These are phyloP conservation scores for Ophiostoma angusticollis DNA, from an alignment of 2,329 filamentous ascomycete genomes.

Conservation along the genomic window DNA sequence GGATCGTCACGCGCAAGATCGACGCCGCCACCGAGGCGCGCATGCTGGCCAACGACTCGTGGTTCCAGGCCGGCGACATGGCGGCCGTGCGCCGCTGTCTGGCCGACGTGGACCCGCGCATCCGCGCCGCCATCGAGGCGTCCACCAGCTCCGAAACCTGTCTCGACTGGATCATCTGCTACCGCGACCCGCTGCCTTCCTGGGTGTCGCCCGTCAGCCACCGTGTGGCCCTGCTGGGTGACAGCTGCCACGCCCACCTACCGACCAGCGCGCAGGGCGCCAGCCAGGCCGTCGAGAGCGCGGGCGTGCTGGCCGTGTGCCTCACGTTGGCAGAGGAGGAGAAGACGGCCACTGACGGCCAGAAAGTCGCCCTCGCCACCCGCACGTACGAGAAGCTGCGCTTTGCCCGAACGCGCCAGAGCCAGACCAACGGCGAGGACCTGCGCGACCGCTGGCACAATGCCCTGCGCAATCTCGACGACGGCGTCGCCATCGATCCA, in stretches of 20 bases:
- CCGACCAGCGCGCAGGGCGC: slow-evolving; percentile 41
- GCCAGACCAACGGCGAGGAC: slow-evolving; percentile 31
- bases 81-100: slow-evolving; percentile 27
- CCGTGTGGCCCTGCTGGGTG: slow-evolving; percentile 38
- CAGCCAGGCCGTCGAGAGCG: slow-evolving; percentile 41
- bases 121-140: slow-evolving; percentile 31
- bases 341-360: too few relatives aligned
- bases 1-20: slow-evolving; percentile 32
- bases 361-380: slow-evolving; percentile 21
- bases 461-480: slow-evolving; percentile 27
- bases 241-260: slow-evolving; percentile 41
- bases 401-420: slow-evolving; percentile 26
- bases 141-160: slow-evolving; percentile 24
- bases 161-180: slow-evolving; percentile 43
- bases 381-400: slow-evolving; percentile 30
- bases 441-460: slow-evolving; percentile 31
- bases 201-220: slow-evolving; percentile 34
- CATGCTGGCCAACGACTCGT: slow-evolving; percentile 32
- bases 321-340: slow-evolving; percentile 26
- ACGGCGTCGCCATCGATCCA: slow-evolving; percentile 30
- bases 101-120: slow-evolving; percentile 29
- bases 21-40: slow-evolving; percentile 23
- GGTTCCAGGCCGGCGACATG: slow-evolving; percentile 35
- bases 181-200: slow-evolving; percentile 36
- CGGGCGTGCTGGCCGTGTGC: slow-evolving; percentile 30